Base-by-base conservation (phyloP, 495 filamentous ascomycete genomes). In the Hypoxylon lenormandii region DNA sequence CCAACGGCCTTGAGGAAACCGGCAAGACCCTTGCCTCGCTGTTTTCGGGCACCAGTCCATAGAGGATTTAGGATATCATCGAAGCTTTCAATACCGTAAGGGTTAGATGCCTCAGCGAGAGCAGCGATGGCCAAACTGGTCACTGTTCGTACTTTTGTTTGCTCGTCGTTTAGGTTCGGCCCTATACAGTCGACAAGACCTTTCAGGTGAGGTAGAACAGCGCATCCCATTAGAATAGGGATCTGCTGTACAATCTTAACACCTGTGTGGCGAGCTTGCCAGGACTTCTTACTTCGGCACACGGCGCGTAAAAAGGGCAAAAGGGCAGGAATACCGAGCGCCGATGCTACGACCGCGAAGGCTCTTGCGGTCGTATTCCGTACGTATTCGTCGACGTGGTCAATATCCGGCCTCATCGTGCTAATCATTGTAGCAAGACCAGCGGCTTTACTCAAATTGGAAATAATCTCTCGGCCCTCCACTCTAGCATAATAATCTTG, bases 231-330 rank as follows among this genome's bases (percentile, higher is more conserved):
- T 12, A 98, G 80, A 73, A 99, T 99, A n/a, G 96, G 94, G 70
- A 99, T 97, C 78, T 99, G 96, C 74, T 99, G 96, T 22, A 98
- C 90, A 69, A 99, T 97, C 83, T 98, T 98, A 49, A 98, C 96
- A 78, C 96, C 96, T n/a, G 96, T 99, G 77, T 99, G 96, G 64
- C 96, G 84, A 56, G 96, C 96, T 76, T 98, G 93, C 96, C 96
- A 99, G 40, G 95, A 98, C 77, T 97, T 98, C 79, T 98, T 98
- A 80, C 92, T 96, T 71, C 93, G 88, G 75, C 94, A 98, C 11
- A 98, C 95, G 51, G 96, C 96, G 64, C 93, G 89, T 38, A 98
- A 83, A 85, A 99, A 98, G 3, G 96, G 95, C 40, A 98, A 86
- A 40, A 99, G 87, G 10, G 94, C 92, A 7, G 96, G 96, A 46